A percentile compares a stretch with the other conserved stretches of the same genome.
Conservation (phyloP, 2,329 filamentous ascomycete species). For the Fusarium pseudonygamai region DNA sequence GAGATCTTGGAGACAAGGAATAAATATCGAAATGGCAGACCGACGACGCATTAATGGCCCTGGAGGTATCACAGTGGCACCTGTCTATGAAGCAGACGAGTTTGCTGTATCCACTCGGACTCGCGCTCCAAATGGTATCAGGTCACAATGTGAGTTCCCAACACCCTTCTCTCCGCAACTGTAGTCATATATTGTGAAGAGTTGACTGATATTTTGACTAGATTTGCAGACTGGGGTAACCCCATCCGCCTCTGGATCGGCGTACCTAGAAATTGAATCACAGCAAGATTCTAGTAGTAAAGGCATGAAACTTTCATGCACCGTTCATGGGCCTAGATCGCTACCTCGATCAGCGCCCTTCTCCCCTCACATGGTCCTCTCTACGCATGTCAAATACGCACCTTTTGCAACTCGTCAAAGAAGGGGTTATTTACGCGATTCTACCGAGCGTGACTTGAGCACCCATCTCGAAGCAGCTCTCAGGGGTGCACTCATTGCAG, state of each 20-base stretch:
- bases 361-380: constrained; percentile 89
- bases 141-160: constrained; percentile 80
- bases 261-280: constrained; percentile 77
- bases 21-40: constrained; percentile 71
- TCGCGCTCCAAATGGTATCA: constrained; percentile 74
- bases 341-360: constrained; percentile 90
- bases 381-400: constrained; percentile 95
- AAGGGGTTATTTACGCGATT: constrained; percentile 86
- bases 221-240: constrained; percentile 92
- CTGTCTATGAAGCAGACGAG: constrained; percentile 70
- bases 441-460: constrained; percentile 86
- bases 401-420: constrained; percentile 88
- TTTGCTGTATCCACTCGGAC: constrained; percentile 57
- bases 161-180: not conserved
- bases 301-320: constrained; percentile 90
- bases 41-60: constrained; percentile 92
- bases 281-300: constrained; percentile 60
- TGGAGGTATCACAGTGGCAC: constrained; percentile 76
- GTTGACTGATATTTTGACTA: constrained; percentile 50
- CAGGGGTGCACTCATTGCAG: constrained; percentile 87
- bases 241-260: constrained; percentile 91
- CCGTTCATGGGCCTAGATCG: constrained; percentile 91
- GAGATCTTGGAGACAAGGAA: not conserved
- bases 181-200: not conserved
- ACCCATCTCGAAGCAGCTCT: constrained; percentile 92